phyloP scores from a whole-genome alignment of 1,139 yeast species.

The Insectozyma bohioensis region DNA sequence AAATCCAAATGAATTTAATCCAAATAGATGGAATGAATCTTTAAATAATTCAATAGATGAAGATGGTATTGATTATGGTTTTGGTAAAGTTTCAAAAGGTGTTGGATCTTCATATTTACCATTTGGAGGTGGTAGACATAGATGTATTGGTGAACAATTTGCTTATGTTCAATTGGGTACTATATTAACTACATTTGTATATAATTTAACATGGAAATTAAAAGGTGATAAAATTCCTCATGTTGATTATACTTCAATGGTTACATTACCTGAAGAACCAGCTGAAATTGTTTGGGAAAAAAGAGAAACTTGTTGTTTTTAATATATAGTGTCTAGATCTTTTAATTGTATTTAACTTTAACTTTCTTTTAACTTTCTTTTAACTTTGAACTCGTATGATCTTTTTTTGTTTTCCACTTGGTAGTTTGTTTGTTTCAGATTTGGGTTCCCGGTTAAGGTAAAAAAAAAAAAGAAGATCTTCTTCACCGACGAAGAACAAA shows the following conservation, averaged over 20 bases:
- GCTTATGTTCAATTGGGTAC: slow-evolving; percentile 94
- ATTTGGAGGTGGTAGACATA: slow-evolving; percentile 99
- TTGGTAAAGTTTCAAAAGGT: slow-evolving; percentile 94
- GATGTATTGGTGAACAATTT: slow-evolving; percentile 98
- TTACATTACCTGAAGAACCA: slow-evolving; percentile 80
- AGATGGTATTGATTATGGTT: slow-evolving; percentile 83
- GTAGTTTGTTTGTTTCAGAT: neutral
- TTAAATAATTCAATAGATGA: slow-evolving; percentile 30
- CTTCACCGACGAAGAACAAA: neutral
- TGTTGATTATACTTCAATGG: slow-evolving; percentile 90
- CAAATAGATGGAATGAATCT: slow-evolving; percentile 80
- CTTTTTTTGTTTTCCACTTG: neutral
- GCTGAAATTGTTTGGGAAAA: slow-evolving; percentile 78
- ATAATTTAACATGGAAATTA: slow-evolving; percentile 75
- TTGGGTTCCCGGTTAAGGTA: too few species aligned
- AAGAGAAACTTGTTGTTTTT: slow-evolving; percentile 41
- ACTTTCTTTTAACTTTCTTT: too few species aligned
- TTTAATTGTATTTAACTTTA: too few species aligned
- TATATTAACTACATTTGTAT: slow-evolving; percentile 71
- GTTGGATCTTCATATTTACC: slow-evolving; percentile 95
- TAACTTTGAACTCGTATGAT: neutral
- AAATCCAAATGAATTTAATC: slow-evolving; percentile 65
- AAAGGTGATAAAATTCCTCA: slow-evolving; percentile 65
- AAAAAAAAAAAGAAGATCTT: too few species aligned
- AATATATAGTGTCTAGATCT: too few species aligned